Evolutionary conservation across 1,284 basidiomycete genomes (phyloP).

Genomic region (Agroathelia rolfsii): DNA sequence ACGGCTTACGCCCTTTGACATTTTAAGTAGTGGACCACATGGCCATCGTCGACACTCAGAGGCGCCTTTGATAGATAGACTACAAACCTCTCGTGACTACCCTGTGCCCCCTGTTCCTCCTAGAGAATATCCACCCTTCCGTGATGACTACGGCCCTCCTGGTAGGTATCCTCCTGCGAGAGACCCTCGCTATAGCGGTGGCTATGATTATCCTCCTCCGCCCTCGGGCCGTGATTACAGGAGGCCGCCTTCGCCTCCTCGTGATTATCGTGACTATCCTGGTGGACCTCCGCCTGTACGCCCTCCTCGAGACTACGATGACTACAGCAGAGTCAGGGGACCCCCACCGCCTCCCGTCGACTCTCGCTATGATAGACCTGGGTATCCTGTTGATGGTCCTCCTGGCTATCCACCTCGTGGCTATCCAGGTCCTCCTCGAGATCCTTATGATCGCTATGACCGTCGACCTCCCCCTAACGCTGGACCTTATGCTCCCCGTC

Average conservation of each 20-base stretch:
- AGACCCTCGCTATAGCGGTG: too few species aligned
- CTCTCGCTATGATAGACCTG: too few species aligned
- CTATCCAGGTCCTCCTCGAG: too few species aligned
- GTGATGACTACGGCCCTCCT: slow-evolving; percentile 43
- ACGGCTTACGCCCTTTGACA: slow-evolving; percentile 3
- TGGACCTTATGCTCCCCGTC: slow-evolving; percentile 24
- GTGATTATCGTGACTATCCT: slow-evolving; percentile 59
- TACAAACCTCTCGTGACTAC: slow-evolving; percentile 38
- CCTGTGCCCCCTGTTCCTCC: slow-evolving; percentile 31
- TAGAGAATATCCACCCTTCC: slow-evolving; percentile 35
- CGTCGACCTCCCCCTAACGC: too few species aligned
- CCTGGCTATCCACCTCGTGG: too few species aligned
- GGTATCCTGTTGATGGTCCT: too few species aligned
- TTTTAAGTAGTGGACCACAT: slow-evolving; percentile 14
- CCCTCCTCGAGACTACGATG: slow-evolving; percentile 55
- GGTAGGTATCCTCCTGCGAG: slow-evolving; percentile 30
- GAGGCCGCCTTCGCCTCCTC: slow-evolving; percentile 46
- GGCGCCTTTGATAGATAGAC: slow-evolving; percentile 43
- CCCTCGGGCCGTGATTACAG: slow-evolving; percentile 41
- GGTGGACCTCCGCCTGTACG: slow-evolving; percentile 27
- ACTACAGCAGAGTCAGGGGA: slow-evolving; percentile 47
- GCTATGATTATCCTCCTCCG: too few species aligned
- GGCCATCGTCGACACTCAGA: slow-evolving; percentile 32
- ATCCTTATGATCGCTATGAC: too few species aligned
- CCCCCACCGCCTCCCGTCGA: slow-evolving; percentile 28